A percentile compares a stretch with the other conserved stretches of the same genome.
Conservation (phyloP, 192 early-diverging fungal genomes). For the Umbelopsis sp. region DNA sequence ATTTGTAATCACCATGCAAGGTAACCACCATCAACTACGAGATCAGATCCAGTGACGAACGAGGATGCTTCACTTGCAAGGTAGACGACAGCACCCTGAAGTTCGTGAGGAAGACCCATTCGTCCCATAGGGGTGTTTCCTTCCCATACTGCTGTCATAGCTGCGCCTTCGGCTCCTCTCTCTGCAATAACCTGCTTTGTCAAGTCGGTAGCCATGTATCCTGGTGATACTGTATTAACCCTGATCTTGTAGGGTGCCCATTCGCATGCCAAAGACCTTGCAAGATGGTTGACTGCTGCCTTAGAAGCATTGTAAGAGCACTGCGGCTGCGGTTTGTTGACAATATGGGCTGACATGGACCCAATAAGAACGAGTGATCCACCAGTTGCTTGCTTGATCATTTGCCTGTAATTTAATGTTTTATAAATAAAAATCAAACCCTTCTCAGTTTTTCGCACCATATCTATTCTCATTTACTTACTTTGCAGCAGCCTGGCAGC, state of each 20-base stretch:
- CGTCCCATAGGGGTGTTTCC: slow-evolving; percentile 35
- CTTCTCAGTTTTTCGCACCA: background rate
- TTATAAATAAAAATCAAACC: background rate
- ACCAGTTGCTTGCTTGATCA: background rate
- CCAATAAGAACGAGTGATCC: slow-evolving; percentile 31
- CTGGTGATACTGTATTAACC: slow-evolving; percentile 32
- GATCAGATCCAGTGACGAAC: slow-evolving; percentile 38
- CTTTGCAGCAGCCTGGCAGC: slow-evolving; percentile 39
- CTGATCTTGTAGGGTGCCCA: slow-evolving; percentile 33
- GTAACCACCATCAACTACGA: slow-evolving; percentile 42
- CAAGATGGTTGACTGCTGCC: slow-evolving; percentile 30
- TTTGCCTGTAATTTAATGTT: background rate
- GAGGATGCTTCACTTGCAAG: slow-evolving; percentile 35
- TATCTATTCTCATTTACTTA: background rate
- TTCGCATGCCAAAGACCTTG: slow-evolving; percentile 31
- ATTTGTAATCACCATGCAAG: slow-evolving; percentile 24
- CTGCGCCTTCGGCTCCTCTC: background rate
- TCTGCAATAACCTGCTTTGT: slow-evolving; percentile 28
- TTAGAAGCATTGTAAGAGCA: slow-evolving; percentile 32
- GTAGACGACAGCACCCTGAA: slow-evolving; percentile 31
- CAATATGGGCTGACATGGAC: slow-evolving; percentile 33
- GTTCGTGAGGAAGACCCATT: slow-evolving; percentile 33
- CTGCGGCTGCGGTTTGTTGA: slow-evolving; percentile 37
- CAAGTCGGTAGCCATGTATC: slow-evolving; percentile 11
- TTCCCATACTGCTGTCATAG: slow-evolving; percentile 23